These are phyloP conservation scores for Claviceps pusilla DNA, from an alignment of 2,329 filamentous ascomycete genomes.

Conservation along the genomic window DNA sequence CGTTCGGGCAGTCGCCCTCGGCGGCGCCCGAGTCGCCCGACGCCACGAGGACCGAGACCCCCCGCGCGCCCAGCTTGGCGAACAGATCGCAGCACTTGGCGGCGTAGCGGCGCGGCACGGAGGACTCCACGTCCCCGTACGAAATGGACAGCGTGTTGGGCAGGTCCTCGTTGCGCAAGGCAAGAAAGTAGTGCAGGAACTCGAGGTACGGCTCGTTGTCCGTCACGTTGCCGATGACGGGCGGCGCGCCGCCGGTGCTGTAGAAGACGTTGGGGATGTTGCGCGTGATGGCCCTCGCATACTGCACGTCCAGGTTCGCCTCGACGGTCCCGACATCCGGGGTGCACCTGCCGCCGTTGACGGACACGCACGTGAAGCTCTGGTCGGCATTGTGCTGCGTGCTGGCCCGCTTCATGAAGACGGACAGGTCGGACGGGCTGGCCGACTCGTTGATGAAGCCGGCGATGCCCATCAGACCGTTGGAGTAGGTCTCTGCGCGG, in stretches of 20 bases:
- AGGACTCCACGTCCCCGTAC: slow-evolving; percentile 50
- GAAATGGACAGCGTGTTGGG: slow-evolving; percentile 36
- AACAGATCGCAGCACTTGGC: slow-evolving; percentile 44
- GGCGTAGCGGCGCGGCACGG: slow-evolving; percentile 42
- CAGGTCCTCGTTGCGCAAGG: slow-evolving; percentile 36
- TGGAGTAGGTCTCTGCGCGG: background rate
- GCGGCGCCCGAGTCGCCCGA: slow-evolving; percentile 33
- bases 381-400: slow-evolving; percentile 3
- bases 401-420: background rate
- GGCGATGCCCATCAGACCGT: slow-evolving; percentile 3
- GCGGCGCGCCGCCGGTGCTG: slow-evolving; percentile 3
- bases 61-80: slow-evolving; percentile 47
- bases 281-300: slow-evolving; percentile 1
- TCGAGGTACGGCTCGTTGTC: slow-evolving; percentile 51
- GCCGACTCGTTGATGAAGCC: slow-evolving; percentile 2
- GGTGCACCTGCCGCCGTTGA: slow-evolving; percentile 2
- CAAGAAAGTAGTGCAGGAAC: slow-evolving; percentile 45
- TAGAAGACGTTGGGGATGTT: slow-evolving; percentile 3
- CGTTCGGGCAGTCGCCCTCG: slow-evolving; percentile 1
- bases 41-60: slow-evolving; percentile 46
- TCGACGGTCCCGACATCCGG: background rate
- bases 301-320: slow-evolving; percentile 4
- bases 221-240: background rate
- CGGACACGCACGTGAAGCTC: slow-evolving; percentile 3
- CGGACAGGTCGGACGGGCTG: slow-evolving; percentile 1